These are phyloP conservation scores for Cryptosporidium felis DNA, from an alignment of 169 alveolate genomes.

Conservation along the genomic window DNA sequence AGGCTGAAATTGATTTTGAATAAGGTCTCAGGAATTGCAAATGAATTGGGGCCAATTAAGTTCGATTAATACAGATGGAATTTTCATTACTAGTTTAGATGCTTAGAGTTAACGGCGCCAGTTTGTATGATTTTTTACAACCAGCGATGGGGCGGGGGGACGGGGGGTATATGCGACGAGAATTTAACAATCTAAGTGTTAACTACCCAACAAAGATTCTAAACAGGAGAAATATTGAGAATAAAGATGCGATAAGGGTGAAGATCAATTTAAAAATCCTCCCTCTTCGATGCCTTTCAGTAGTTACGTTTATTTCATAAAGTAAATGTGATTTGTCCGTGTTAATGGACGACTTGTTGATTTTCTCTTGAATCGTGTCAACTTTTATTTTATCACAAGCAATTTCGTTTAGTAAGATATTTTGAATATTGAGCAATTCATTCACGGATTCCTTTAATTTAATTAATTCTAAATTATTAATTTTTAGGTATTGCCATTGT, in stretches of 20 bases:
- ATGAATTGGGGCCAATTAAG: background rate
- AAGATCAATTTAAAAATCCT: background rate
- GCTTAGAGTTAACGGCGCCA: no score
- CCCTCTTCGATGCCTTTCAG: conserved; percentile 12
- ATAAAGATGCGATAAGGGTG: background rate
- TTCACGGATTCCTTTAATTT: conserved; percentile 11
- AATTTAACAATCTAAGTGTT: no score
- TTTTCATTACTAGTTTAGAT: no score
- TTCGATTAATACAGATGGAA: background rate
- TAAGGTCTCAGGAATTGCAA: background rate
- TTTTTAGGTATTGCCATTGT: background rate
- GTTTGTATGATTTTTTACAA: no score
- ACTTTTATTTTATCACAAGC: background rate
- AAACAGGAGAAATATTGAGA: background rate
- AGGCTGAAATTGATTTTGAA: background rate
- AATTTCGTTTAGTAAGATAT: background rate
- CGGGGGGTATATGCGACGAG: no score
- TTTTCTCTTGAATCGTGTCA: background rate
- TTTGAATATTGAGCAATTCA: conserved; percentile 6
- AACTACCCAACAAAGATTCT: no score
- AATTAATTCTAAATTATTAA: background rate
- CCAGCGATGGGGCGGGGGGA: no score
- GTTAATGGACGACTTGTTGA: background rate
- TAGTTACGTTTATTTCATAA: background rate
- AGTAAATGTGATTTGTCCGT: conserved; percentile 18